Base-by-base conservation (phyloP, 306 rosid genomes). In the Amphicarpaea edgeworthii region DNA sequence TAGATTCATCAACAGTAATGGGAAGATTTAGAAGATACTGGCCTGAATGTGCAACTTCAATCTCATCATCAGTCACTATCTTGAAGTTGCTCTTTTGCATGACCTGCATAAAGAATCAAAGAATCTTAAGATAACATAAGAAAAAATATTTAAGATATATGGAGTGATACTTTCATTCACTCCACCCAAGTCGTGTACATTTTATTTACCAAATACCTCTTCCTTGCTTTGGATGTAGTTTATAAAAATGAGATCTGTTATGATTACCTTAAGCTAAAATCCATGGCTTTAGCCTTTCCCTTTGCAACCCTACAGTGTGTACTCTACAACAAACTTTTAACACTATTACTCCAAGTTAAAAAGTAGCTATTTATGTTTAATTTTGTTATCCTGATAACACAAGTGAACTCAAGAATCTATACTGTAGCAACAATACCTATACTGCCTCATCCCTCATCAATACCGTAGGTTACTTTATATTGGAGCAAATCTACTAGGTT, bases 11-110 rank as follows among this genome's bases (percentile, higher is more conserved):
- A 69, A 95, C 97, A 32, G 80, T 84, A 54, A 95, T 95, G 73
- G 99, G 97, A 87, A 95, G 99, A 84, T 92, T 87, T 40, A 95
- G 85, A 83, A 88, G 99, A 92, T 90, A 95, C 86, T 95, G 92
- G 81, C 97, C 99, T 0, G 96, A 91, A 68, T 61, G 88, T 49
- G 99, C 97, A 79, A 95, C 79, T 60, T 95, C 97, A 73, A 90
- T 77, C 81, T 95, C 99, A 65, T 90, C 96, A 1, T 85, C 86
- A 69, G 84, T 85, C 66, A 88, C 86, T 78, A 95, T 66, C 86
- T 92, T 92, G 84, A 95, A 95, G 86, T 95, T 90, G 86, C 99
- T 95, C 83, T 90, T 92, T 64, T 92, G 93, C 99, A 95, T 89
- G 72, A 95, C 92, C 97, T 90, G 84, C 71, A 73, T 20, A 74